phyloP scores from a whole-genome alignment of 768 basidiomycete genomes.

The Amanita subjunquillea region DNA sequence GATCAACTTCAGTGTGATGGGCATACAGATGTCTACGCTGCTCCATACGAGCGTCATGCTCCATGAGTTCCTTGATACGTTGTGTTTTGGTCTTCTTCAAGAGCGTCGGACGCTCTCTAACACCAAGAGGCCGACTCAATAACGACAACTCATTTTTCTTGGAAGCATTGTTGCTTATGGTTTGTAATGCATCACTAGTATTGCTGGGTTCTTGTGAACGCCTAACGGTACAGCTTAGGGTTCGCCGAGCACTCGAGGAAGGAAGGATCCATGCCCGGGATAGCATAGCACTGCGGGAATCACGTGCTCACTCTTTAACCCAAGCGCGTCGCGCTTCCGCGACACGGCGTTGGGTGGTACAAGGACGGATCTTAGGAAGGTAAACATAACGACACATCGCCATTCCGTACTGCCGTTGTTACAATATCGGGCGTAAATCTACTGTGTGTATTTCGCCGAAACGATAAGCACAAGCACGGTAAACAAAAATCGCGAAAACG shows the following conservation, averaged over 20 bases:
- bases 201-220: not conserved
- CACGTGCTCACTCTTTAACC: too few species aligned
- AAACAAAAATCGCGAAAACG: constrained; percentile 2
- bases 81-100: constrained; percentile 47
- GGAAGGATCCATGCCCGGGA: not conserved
- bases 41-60: constrained; percentile 58
- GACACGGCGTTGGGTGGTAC: too few species aligned
- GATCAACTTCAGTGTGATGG: not conserved
- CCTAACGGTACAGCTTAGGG: not conserved
- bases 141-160: constrained; percentile 19
- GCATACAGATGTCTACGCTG: constrained; percentile 58
- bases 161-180: not conserved
- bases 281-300: not conserved
- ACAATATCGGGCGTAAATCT: too few species aligned
- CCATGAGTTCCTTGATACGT: constrained; percentile 56
- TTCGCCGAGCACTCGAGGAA: not conserved
- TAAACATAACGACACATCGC: too few species aligned
- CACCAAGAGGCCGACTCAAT: constrained; percentile 66
- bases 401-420: too few species aligned
- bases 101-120: constrained; percentile 57
- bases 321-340: too few species aligned
- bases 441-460: too few species aligned
- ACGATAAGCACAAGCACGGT: not conserved
- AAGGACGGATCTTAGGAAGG: too few species aligned
- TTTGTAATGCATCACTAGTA: not conserved